Conservation (phyloP, 371 early-diverging fungal species). For the Blakeslea trispora region DNA sequence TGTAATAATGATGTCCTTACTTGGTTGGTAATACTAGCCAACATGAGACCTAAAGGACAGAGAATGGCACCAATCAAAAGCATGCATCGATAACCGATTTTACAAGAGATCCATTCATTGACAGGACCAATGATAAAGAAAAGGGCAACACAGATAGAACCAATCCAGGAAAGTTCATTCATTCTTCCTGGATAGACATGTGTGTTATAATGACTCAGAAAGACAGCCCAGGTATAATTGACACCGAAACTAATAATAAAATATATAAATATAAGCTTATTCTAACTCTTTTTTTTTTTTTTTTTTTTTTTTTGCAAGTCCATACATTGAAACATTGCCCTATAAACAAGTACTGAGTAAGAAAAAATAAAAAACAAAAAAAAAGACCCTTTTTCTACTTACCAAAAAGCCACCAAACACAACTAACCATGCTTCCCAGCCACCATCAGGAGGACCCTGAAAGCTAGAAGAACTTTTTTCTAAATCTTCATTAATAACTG, state of each 20-base stretch:
- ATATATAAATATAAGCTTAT: too few species aligned
- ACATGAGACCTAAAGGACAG: constrained; percentile 57
- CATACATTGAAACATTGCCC: constrained; percentile 43
- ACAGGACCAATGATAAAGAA: constrained; percentile 47
- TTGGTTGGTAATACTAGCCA: constrained; percentile 55
- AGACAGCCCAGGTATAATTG: constrained; percentile 45
- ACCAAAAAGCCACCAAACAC: constrained; percentile 38
- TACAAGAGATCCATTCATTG: constrained; percentile 49
- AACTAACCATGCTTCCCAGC: constrained; percentile 33
- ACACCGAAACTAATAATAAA: constrained; percentile 34
- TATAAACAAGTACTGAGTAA: constrained; percentile 5
- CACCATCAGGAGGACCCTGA: constrained; percentile 34
- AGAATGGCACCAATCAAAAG: constrained; percentile 50
- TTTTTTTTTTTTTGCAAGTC: background rate
- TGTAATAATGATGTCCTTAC: too few species aligned
- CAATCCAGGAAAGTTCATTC: constrained; percentile 44
- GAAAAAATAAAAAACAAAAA: background rate
- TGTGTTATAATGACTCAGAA: constrained; percentile 32
- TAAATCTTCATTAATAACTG: background rate
- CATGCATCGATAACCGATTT: constrained; percentile 56
- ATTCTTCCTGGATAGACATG: constrained; percentile 31
- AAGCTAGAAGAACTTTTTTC: background rate
- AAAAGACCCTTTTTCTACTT: constrained; percentile 14
- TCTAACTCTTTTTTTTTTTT: background rate
- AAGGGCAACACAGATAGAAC: constrained; percentile 40